Conservation (phyloP, 805 yeast species). For the Candida insectalens region DNA sequence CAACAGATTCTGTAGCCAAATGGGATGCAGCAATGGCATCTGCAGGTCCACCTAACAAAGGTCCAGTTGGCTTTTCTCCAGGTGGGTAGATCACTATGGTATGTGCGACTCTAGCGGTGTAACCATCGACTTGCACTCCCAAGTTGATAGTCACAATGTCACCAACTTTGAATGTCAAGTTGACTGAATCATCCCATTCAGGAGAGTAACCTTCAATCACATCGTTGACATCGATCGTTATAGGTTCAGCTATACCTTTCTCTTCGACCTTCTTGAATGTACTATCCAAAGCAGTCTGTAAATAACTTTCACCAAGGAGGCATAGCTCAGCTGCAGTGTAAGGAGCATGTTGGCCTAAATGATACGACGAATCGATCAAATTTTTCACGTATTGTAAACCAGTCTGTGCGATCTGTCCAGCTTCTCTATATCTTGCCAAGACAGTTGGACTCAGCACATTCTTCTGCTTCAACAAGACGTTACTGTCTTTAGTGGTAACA, state of each 20-base stretch:
- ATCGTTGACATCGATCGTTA: slow-evolving; percentile 76
- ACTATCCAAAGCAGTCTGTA: slow-evolving; percentile 46
- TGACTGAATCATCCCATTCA: slow-evolving; percentile 56
- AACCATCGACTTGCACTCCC: slow-evolving; percentile 94
- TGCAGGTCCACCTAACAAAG: slow-evolving; percentile 75
- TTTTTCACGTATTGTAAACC: slow-evolving; percentile 56
- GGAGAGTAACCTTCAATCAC: slow-evolving; percentile 77
- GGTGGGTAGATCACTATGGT: slow-evolving; percentile 68
- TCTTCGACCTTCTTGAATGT: slow-evolving; percentile 63
- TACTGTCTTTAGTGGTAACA: slow-evolving; percentile 67
- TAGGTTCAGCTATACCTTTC: slow-evolving; percentile 92
- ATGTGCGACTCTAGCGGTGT: slow-evolving; percentile 79
- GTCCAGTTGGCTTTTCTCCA: slow-evolving; percentile 51
- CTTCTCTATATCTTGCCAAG: slow-evolving; percentile 75
- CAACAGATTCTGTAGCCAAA: slow-evolving; percentile 82
- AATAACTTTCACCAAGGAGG: slow-evolving; percentile 68
- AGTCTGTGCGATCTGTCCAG: slow-evolving; percentile 85
- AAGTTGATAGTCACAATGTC: slow-evolving; percentile 78
- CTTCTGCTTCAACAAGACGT: slow-evolving; percentile 60
- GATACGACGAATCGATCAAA: slow-evolving; percentile 68
- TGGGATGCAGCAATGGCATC: slow-evolving; percentile 87
- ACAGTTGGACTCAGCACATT: slow-evolving; percentile 55
- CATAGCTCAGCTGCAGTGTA: slow-evolving; percentile 65
- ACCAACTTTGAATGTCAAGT: slow-evolving; percentile 50
- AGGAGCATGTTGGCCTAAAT: slow-evolving; percentile 38